Conservation (phyloP, 371 early-diverging fungal genomes). For the Rhizopus arrhizus region DNA sequence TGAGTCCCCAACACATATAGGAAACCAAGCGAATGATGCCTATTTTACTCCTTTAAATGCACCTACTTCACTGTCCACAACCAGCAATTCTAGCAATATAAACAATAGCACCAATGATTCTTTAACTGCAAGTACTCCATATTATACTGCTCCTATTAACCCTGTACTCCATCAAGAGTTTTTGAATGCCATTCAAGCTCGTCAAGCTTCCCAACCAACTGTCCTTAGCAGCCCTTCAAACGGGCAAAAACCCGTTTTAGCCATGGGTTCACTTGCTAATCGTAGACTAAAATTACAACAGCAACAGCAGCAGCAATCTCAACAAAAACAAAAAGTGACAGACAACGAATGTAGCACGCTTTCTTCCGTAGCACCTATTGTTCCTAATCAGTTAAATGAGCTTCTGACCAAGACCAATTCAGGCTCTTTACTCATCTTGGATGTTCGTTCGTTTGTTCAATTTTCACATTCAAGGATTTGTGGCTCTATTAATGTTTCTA, state of each 20-base stretch:
- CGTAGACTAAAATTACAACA: conserved; percentile 22
- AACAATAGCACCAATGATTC: conserved; percentile 11
- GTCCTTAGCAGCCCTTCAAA: conserved; percentile 23
- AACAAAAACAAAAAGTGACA: neutral
- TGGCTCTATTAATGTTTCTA: conserved; percentile 55
- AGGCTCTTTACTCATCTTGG: conserved; percentile 43
- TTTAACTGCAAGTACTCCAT: conserved; percentile 36
- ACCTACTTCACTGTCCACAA: conserved; percentile 22
- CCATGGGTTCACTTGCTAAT: conserved; percentile 24
- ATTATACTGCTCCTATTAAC: conserved; percentile 53
- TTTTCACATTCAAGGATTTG: conserved; percentile 49
- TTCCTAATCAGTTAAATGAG: conserved; percentile 7
- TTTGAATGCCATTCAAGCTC: conserved; percentile 50
- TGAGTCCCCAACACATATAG: conserved; percentile 45
- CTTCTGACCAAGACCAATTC: conserved; percentile 8
- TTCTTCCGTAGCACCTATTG: conserved; percentile 9
- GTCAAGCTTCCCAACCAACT: conserved; percentile 44
- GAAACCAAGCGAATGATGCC: conserved; percentile 34
- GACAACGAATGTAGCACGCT: neutral
- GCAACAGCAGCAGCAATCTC: conserved; percentile 8
- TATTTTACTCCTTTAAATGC: conserved; percentile 49
- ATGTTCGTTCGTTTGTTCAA: conserved; percentile 59
- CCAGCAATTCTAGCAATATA: conserved; percentile 14
- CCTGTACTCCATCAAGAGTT: conserved; percentile 51
- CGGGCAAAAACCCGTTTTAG: conserved; percentile 13